Evolutionary conservation across 2,329 filamentous ascomycete genomes (phyloP), one percentile per base, ranked within the genome.

Genomic region (Talaromyces sp.): DNA sequence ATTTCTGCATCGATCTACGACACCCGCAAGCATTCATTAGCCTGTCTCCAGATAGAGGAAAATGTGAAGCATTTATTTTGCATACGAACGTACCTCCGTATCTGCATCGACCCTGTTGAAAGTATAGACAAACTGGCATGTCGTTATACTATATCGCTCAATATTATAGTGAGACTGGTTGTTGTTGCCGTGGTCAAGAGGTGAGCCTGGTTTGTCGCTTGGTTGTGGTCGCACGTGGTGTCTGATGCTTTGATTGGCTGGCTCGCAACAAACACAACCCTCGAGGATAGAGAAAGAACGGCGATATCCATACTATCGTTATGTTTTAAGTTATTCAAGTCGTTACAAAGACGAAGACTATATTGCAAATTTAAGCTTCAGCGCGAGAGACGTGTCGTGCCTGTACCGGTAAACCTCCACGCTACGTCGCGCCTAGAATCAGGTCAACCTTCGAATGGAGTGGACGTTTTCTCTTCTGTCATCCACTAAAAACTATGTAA

Each of bases 31-130:
- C 25, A 27, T 15, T 53, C 17, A 27, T n/a, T 59, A 10, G 22
- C 22, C 6, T 27, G 29, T 13, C 5, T 34, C 27, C 19, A 11
- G 29, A 31, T 36, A 1, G 22, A 15, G 29, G 56, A 59, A 10
- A 27, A 6, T 10, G 22, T 17, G 11, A 8, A 56, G 45, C 43
- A 31, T 66, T 53, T 10, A 58, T 34, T 5, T 53, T 7, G n/a
- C 63, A 34, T 22, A 19, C 19, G 2, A 38, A 11, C 62, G 69
- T 80, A 89, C 88, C 81, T 78, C 89, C 89, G 73, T 84, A 87
- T 72, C 80, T 86, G 80, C 89, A 92, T 68, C 81, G 82, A 51
- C 88, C 88, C 74, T 88, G 83, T 73, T 85, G 83, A 72, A 83
- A 92, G 75, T 86, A 91, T 68, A 77, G 83, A 80, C 89, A 92